Base-by-base conservation (phyloP, 208 protist genomes). In the Trypanosoma cruzi region DNA sequence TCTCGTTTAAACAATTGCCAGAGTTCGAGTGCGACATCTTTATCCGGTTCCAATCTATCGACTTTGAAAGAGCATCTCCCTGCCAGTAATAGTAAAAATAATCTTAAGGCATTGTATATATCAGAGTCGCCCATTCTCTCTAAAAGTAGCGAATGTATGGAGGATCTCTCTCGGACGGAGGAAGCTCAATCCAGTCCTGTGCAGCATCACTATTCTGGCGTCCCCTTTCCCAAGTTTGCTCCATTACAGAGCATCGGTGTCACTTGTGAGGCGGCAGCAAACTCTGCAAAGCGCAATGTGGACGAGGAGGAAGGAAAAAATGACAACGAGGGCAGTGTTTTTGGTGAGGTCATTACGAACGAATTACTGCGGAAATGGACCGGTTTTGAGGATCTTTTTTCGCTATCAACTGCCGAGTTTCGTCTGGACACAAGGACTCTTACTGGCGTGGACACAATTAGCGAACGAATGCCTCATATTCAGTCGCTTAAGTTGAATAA, bases 361-460 rank as follows among this genome's bases (percentile, higher is more conserved):
- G 87, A 89, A 24, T 40, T 90, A 56, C 73, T 96, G 59, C 77
- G 79, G 5, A 75, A 90, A 61, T 90, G 82, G 81, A 93, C 85
- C 0, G 86, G 88, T 22, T 92, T 74, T 68, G 84, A 93, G 64
- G 86, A 96, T 70, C 71, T 94, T 29, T 66, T 85, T 18, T 74
- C 84, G n/a, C 80, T 94, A 18, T 64, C 84, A 22, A 58, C 75
- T 42, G 81, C 86, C 22, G 79, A 93, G 76, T 74, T 96, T 20
- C 85, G 75, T 54, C 16, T 96, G 3, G 83, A 96, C 68, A 80
- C 82, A 22, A 73, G 77, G 18, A 31, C 28, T 44, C 79, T 89
- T 67, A 70, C 82, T 16, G 84, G 86, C 13, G 71, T 96, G 16
- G 80, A 94, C 32, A 80, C 79, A 57, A 50, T 96, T 8, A 73